Percentiles rank a stretch among this genome's conserved stretches.
Evolutionary conservation across 1,139 yeast species (phyloP).

Genomic region (Oligophagozyma castellii): DNA sequence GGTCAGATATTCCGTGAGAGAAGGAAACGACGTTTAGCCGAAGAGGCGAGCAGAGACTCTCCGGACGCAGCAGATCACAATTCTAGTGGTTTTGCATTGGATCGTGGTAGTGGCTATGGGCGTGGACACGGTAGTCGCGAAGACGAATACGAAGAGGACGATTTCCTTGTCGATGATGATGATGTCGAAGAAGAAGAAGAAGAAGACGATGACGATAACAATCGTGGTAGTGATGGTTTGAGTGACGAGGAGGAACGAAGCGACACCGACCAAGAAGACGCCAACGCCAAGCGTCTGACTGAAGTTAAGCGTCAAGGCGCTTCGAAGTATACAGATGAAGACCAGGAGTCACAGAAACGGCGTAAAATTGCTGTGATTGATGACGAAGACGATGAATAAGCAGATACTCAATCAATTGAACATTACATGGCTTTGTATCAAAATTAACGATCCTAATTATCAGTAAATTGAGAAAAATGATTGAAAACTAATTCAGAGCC

Average conservation of each 20-base stretch:
- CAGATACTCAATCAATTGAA: neutral
- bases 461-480: no score
- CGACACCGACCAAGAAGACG: conserved; percentile 36
- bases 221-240: conserved; percentile 31
- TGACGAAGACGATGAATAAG: conserved; percentile 44
- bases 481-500: no score
- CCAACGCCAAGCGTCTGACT: conserved; percentile 51
- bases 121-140: no score
- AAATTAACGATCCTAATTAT: no score
- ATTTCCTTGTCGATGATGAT: conserved; percentile 29
- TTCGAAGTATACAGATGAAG: conserved; percentile 30
- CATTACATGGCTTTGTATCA: no score
- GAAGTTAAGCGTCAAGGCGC: conserved; percentile 47
- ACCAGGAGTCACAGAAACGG: conserved; percentile 20
- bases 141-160: conserved; percentile 34
- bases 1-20: conserved; percentile 55
- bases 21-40: conserved; percentile 48
- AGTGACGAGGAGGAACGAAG: conserved; percentile 25
- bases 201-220: conserved; percentile 41
- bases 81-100: conserved; percentile 3
- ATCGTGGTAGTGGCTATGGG: no score
- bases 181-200: conserved; percentile 43
- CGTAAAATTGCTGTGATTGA: conserved; percentile 43
- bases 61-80: conserved; percentile 19
- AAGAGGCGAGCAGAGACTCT: conserved; percentile 33